Evolutionary conservation across 495 filamentous ascomycete species (phyloP).

Genomic region (Aspergillus hancockii): DNA sequence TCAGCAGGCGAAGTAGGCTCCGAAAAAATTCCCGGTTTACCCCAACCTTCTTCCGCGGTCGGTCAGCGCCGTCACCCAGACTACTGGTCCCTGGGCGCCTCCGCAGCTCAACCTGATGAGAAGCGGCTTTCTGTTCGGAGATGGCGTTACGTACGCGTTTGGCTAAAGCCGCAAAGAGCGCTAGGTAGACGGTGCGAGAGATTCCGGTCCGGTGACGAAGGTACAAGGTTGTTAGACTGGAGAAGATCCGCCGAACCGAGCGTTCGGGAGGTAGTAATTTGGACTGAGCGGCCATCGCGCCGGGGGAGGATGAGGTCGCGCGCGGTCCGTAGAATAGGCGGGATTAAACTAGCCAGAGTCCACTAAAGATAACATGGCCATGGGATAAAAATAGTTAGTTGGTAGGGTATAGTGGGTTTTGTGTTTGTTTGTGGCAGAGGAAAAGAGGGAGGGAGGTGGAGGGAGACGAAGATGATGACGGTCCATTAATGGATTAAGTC

Average conservation of each 20-base stretch:
- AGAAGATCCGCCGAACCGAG: slow-evolving; percentile 72
- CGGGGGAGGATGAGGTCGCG: slow-evolving; percentile 17
- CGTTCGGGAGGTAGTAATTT: slow-evolving; percentile 71
- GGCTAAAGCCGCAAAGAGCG: slow-evolving; percentile 83
- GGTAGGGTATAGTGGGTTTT: neutral
- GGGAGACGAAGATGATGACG: neutral
- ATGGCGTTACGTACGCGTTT: slow-evolving; percentile 92
- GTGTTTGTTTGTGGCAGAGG: slow-evolving; percentile 2
- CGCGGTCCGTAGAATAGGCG: slow-evolving; percentile 18
- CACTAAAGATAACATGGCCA: slow-evolving; percentile 34
- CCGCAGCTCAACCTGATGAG: slow-evolving; percentile 64
- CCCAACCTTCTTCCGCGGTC: slow-evolving; percentile 80
- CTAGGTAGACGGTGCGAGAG: slow-evolving; percentile 87
- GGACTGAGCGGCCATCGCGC: slow-evolving; percentile 75
- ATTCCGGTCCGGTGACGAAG: slow-evolving; percentile 83
- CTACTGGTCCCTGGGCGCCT: slow-evolving; percentile 57
- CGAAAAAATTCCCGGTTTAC: slow-evolving; percentile 95
- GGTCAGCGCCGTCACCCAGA: slow-evolving; percentile 44
- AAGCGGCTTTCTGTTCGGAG: slow-evolving; percentile 87
- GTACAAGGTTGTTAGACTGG: slow-evolving; percentile 74
- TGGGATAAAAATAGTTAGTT: neutral
- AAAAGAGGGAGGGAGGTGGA: slow-evolving; percentile 1
- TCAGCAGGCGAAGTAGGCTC: slow-evolving; percentile 74
- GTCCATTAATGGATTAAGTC: slow-evolving; percentile 11
- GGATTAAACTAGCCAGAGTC: slow-evolving; percentile 30